Evolutionary conservation across 306 rosid genomes (phyloP).

Genomic region (Hylodesmum podocarpum): DNA sequence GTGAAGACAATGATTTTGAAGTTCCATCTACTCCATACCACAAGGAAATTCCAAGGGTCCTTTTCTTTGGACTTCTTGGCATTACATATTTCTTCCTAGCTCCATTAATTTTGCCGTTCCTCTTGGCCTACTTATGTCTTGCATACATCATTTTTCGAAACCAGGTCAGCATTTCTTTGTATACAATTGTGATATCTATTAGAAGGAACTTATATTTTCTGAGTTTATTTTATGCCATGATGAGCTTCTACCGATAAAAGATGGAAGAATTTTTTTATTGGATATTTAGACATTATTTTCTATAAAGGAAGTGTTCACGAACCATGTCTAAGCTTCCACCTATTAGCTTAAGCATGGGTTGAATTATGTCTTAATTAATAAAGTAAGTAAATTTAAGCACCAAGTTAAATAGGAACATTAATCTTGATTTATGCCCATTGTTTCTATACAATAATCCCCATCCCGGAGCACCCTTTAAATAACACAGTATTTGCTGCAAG

Average conservation of each 20-base stretch:
- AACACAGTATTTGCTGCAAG: too few species aligned
- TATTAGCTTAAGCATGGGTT: background rate
- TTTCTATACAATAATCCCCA: too few species aligned
- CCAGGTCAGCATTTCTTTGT: conserved; percentile 60
- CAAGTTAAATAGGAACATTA: background rate
- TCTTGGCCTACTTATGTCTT: conserved; percentile 71
- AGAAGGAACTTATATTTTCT: conserved; percentile 14
- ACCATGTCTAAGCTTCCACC: background rate
- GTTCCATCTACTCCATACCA: conserved; percentile 71
- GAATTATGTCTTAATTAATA: background rate
- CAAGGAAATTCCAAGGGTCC: conserved; percentile 75
- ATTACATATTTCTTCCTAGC: conserved; percentile 89
- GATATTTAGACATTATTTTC: background rate
- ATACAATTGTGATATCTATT: background rate
- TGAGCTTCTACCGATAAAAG: background rate
- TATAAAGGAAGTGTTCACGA: background rate
- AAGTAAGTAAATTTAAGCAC: background rate
- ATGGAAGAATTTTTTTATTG: background rate
- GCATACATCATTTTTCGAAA: conserved; percentile 76
- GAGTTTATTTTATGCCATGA: conserved; percentile 1
- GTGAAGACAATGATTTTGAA: conserved; percentile 51
- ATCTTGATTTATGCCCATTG: background rate
- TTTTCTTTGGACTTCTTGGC: conserved; percentile 94
- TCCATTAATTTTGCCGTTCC: conserved; percentile 91
- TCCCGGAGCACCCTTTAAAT: too few species aligned